These are phyloP conservation scores for Pythium insidiosum DNA, from an alignment of 352 stramenopile species.

Conservation along the genomic window DNA sequence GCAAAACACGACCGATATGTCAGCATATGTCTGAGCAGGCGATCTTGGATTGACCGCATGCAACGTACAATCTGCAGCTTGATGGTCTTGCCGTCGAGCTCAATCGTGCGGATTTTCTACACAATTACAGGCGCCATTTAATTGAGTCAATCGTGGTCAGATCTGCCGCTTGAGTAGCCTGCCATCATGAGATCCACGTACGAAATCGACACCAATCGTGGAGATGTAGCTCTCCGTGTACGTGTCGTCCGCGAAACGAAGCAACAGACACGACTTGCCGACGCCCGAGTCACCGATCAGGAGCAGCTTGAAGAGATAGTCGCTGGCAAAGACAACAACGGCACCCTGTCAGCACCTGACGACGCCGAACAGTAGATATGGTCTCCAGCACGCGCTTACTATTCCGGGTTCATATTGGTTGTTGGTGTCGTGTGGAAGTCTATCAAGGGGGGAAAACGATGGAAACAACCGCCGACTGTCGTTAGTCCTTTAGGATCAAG, in stretches of 20 bases:
- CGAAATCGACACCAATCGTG: conserved; percentile 99
- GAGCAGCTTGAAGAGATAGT: conserved; percentile 98
- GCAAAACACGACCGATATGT: conserved; percentile 9
- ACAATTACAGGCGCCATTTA: no score
- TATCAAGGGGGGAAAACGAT: no score
- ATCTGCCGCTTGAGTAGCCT: no score
- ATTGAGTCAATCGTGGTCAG: no score
- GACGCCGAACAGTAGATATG: no score
- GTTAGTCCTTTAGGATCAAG: not conserved
- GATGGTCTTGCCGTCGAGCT: conserved; percentile 99
- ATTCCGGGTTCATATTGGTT: conserved; percentile 88
- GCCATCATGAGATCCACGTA: no score
- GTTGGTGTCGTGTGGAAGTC: conserved; percentile 3
- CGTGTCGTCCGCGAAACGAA: conserved; percentile 99
- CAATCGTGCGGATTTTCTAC: conserved; percentile 99
- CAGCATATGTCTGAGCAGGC: not conserved
- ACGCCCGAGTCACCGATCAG: conserved; percentile 97
- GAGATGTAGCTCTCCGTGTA: conserved; percentile 99
- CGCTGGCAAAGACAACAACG: conserved; percentile 57
- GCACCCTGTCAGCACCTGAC: no score
- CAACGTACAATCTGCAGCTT: conserved; percentile 98
- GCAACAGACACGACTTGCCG: conserved; percentile 98
- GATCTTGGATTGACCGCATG: no score
- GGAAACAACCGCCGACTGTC: conserved; percentile 11
- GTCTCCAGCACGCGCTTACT: conserved; percentile 48